A percentile compares a stretch with the other conserved stretches of the same genome.
phyloP scores from a whole-genome alignment of 2,329 filamentous ascomycete genomes.

The Penicillium sp. region DNA sequence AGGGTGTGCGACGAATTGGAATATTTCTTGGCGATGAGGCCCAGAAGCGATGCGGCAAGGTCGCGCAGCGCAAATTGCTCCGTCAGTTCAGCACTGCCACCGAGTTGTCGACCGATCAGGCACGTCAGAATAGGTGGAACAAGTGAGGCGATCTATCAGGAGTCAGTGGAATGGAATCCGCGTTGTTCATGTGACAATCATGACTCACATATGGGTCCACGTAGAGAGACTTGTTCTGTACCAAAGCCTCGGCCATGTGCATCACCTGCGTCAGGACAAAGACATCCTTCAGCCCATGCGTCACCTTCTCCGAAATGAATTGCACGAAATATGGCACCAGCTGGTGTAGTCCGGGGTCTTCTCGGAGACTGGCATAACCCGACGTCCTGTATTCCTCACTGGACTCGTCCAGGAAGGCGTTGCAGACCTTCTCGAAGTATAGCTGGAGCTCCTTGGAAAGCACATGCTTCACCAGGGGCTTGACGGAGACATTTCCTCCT shows the following conservation, averaged over 20 bases:
- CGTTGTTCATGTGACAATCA: too few species aligned
- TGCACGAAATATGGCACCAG: conserved; percentile 93
- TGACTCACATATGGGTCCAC: conserved; percentile 54
- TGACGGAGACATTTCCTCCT: conserved; percentile 72
- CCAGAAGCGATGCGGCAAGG: conserved; percentile 71
- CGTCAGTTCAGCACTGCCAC: conserved; percentile 44
- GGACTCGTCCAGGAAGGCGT: conserved; percentile 75
- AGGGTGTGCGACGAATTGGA: conserved; percentile 70
- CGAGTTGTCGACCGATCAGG: conserved; percentile 72
- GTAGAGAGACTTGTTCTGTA: conserved; percentile 73
- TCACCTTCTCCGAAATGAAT: conserved; percentile 91
- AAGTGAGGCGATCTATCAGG: conserved; percentile 57
- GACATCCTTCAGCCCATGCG: conserved; percentile 80
- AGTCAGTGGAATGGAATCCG: conserved; percentile 25
- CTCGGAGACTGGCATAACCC: conserved; percentile 72
- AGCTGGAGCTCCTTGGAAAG: conserved; percentile 91
- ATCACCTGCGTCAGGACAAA: conserved; percentile 88
- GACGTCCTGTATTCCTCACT: conserved; percentile 80
- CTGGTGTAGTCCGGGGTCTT: conserved; percentile 89
- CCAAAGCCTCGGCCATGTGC: conserved; percentile 73
- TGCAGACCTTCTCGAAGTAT: conserved; percentile 92
- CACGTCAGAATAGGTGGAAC: conserved; percentile 86
- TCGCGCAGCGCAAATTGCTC: conserved; percentile 73
- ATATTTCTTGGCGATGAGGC: conserved; percentile 71
- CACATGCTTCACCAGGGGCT: conserved; percentile 89